A percentile compares a stretch with the other conserved stretches of the same genome.
Evolutionary conservation across 2,329 filamentous ascomycete species (phyloP).

Genomic region (Fusarium incarnatum): DNA sequence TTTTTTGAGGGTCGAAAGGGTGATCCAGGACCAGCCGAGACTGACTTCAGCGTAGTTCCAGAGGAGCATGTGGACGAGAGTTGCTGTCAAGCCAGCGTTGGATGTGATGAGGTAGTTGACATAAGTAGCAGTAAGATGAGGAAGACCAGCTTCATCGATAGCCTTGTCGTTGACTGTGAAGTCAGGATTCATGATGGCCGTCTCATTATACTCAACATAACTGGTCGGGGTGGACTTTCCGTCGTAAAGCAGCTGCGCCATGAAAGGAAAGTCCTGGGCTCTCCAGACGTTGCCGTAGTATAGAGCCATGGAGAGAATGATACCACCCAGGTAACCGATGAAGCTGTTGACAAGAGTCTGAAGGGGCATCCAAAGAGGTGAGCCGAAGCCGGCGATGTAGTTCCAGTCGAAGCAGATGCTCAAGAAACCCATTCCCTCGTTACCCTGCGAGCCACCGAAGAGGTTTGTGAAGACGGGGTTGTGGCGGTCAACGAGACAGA

Average conservation of each 20-base stretch:
- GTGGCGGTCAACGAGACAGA: slow-evolving; percentile 24
- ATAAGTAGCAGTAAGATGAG: slow-evolving; percentile 26
- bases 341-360: slow-evolving; percentile 54
- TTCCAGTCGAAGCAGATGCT: slow-evolving; percentile 32
- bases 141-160: slow-evolving; percentile 16
- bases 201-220: slow-evolving; percentile 24
- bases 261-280: slow-evolving; percentile 33
- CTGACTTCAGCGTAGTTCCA: slow-evolving; percentile 44
- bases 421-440: slow-evolving; percentile 33
- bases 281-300: slow-evolving; percentile 34
- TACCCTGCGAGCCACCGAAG: slow-evolving; percentile 30
- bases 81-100: slow-evolving; percentile 26
- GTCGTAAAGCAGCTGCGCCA: slow-evolving; percentile 29
- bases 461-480: slow-evolving; percentile 33
- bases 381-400: slow-evolving; percentile 42
- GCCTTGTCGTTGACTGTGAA: slow-evolving; percentile 18
- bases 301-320: slow-evolving; percentile 51
- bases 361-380: slow-evolving; percentile 54
- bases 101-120: slow-evolving; percentile 31
- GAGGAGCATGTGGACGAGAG: slow-evolving; percentile 25
- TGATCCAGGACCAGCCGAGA: slow-evolving; percentile 36
- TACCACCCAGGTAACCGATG: slow-evolving; percentile 53
- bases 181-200: slow-evolving; percentile 36
- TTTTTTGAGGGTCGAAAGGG: background rate
- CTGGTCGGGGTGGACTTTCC: slow-evolving; percentile 6